Base-by-base conservation (phyloP, 1,284 basidiomycete species). In the Termitomyces sp. region DNA sequence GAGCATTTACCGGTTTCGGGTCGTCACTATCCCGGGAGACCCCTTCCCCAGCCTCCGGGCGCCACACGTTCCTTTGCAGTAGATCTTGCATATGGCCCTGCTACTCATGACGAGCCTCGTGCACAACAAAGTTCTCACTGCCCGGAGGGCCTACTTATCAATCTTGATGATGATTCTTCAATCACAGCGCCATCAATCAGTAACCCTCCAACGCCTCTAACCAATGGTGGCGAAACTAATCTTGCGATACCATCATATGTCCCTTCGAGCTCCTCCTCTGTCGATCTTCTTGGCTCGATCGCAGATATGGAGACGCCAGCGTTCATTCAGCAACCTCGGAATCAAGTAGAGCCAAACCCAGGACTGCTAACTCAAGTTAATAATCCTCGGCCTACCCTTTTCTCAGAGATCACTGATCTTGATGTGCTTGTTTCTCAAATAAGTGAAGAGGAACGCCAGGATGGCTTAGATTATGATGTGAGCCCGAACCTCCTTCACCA, bases 381-480 rank as follows among this genome's bases (percentile, higher is more conserved):
- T 21, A 45, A 39, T 51, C 26, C 52, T 10, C 39, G 46, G 16
- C 13, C 54, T 47, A 31, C 30, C 18, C 46, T 49, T 26, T 67
- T 69, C 53, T 67, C 72, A 8, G 77, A 81, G 48, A 69, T 78
- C 49, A 84, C 83, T 3, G 84, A 86, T 62, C 65, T 86, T 45
- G 85, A 87, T 64, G 61, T 83, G 14, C 70, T 84, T 9, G 73
- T 81, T 14, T 75, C 80, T 18, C 71, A 74, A 3, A 62, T 84
- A 11, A 73, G 46, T 34, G 54, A 49, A 31, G 49, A 77, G 16
- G 77, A 73, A 26, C 66, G 64, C 7, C 58, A 50, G 8, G 65
- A 74, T 54, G 76, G 77, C n/a, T 62, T 70, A 24, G 74, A 82
- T 59, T 84, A 83, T 64, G 84, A 87, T 66, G 85, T 84, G 60